Percentiles rank a stretch among this genome's conserved stretches.
Conservation (phyloP, 2,329 filamentous ascomycete species). For the Talaromyces sp. region DNA sequence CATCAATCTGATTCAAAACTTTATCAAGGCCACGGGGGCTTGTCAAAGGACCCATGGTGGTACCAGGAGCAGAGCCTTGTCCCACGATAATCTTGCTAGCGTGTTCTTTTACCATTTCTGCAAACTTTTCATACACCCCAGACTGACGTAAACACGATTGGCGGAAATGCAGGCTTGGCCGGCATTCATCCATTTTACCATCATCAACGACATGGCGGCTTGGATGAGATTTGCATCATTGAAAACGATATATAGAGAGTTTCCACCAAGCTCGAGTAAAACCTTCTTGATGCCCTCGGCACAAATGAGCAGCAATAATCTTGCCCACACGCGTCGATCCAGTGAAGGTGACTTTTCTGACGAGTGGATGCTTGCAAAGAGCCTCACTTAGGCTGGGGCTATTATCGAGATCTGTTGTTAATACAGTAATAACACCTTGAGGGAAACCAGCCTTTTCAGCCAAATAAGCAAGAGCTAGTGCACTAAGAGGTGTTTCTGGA, state of each 20-base stretch:
- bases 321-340: slow-evolving; percentile 35
- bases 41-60: slow-evolving; percentile 60
- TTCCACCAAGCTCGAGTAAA: slow-evolving; percentile 46
- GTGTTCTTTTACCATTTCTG: slow-evolving; percentile 52
- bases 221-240: slow-evolving; percentile 41
- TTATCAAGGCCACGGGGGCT: slow-evolving; percentile 57
- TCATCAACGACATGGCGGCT: slow-evolving; percentile 30
- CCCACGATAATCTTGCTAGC: slow-evolving; percentile 55
- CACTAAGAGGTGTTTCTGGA: slow-evolving; percentile 36
- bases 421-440: slow-evolving; percentile 34
- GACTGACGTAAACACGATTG: slow-evolving; percentile 47
- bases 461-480: slow-evolving; percentile 32
- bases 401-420: slow-evolving; percentile 32
- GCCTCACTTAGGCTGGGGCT: slow-evolving; percentile 31
- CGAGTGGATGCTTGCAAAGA: slow-evolving; percentile 30
- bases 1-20: slow-evolving; percentile 57
- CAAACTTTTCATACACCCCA: slow-evolving; percentile 51
- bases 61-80: slow-evolving; percentile 54
- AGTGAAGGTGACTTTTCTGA: slow-evolving; percentile 36
- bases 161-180: slow-evolving; percentile 47
- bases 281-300: slow-evolving; percentile 41
- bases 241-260: slow-evolving; percentile 42
- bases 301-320: slow-evolving; percentile 35
- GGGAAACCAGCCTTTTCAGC: slow-evolving; percentile 36
- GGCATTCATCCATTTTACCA: slow-evolving; percentile 34